phyloP scores from a whole-genome alignment of 805 yeast species.

The Danielia oregonensis region DNA sequence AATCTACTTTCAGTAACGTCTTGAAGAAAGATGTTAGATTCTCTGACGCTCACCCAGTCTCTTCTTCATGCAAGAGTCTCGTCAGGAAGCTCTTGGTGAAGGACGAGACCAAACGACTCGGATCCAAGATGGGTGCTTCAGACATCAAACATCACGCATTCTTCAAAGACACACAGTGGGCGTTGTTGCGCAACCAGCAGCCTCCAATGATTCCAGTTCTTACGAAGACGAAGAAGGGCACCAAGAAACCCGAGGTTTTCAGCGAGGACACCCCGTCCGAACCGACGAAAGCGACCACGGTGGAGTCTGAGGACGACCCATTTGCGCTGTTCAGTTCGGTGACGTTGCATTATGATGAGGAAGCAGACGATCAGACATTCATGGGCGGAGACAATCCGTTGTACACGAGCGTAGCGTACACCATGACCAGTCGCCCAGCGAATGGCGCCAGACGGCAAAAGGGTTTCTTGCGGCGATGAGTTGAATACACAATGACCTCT shows the following conservation, averaged over 20 bases:
- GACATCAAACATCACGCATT: slow-evolving; percentile 90
- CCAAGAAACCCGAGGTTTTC: slow-evolving; percentile 32
- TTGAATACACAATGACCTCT: too few species aligned
- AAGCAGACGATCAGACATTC: slow-evolving; percentile 32
- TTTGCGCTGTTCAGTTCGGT: slow-evolving; percentile 83
- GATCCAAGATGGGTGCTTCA: slow-evolving; percentile 91
- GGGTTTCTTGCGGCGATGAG: slow-evolving; percentile 29
- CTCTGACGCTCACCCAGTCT: slow-evolving; percentile 61
- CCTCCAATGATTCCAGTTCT: slow-evolving; percentile 95
- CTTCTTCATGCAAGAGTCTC: slow-evolving; percentile 74
- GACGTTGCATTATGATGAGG: slow-evolving; percentile 74
- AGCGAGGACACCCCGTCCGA: slow-evolving; percentile 9
- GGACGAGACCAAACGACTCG: slow-evolving; percentile 84
- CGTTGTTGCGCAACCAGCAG: slow-evolving; percentile 81
- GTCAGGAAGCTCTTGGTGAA: slow-evolving; percentile 80
- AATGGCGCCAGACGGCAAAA: slow-evolving; percentile 22
- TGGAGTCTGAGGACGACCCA: slow-evolving; percentile 54
- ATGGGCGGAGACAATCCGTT: slow-evolving; percentile 40
- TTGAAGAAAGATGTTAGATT: slow-evolving; percentile 80
- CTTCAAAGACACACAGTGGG: slow-evolving; percentile 94
- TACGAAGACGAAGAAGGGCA: slow-evolving; percentile 26
- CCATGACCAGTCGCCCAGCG: slow-evolving; percentile 35
- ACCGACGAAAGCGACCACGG: slow-evolving; percentile 16
- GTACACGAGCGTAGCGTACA: slow-evolving; percentile 56
- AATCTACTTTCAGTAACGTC: slow-evolving; percentile 84